Percentiles rank a stretch among this genome's conserved stretches.
Conservation (phyloP, 2,329 filamentous ascomycete genomes). For the Monosporascus sp. region DNA sequence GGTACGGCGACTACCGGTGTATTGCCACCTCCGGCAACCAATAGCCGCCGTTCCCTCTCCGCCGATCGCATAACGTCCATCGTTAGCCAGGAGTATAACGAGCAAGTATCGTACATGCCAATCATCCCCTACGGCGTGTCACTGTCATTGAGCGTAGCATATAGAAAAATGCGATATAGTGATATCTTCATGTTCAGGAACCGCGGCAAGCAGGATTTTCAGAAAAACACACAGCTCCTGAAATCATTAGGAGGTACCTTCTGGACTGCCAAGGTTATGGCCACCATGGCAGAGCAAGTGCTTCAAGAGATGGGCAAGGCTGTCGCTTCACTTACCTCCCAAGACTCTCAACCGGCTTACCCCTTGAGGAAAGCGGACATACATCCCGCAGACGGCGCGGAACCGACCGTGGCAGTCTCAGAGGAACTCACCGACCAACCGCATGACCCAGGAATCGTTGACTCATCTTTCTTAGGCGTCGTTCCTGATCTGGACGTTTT, state of each 20-base stretch:
- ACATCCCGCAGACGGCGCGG: conserved; percentile 7
- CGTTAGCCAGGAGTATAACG: conserved; percentile 45
- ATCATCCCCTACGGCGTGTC: conserved; percentile 58
- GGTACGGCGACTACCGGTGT: conserved; percentile 28
- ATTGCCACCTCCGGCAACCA: conserved; percentile 42
- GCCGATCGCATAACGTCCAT: conserved; percentile 52
- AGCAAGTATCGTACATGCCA: conserved; percentile 41
- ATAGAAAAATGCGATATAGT: conserved; percentile 59
- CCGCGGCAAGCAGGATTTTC: conserved; percentile 49
- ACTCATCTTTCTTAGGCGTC: conserved; percentile 37
- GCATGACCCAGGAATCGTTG: conserved; percentile 23
- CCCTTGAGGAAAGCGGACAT: conserved; percentile 15
- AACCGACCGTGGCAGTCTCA: conserved; percentile 2
- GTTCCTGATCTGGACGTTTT: conserved; percentile 48
- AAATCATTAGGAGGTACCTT: conserved; percentile 51
- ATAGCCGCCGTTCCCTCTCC: conserved; percentile 51
- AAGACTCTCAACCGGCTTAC: conserved; percentile 21
- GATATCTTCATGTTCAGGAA: conserved; percentile 52
- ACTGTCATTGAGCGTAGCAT: conserved; percentile 55
- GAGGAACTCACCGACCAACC: conserved; percentile 4
- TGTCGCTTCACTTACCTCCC: conserved; percentile 36
- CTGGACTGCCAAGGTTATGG: conserved; percentile 51
- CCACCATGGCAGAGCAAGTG: conserved; percentile 49
- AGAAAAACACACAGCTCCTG: conserved; percentile 47
- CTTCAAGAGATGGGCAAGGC: conserved; percentile 52